Base-by-base conservation (phyloP, 495 filamentous ascomycete species). In the Hyaloscypha hepaticicola region DNA sequence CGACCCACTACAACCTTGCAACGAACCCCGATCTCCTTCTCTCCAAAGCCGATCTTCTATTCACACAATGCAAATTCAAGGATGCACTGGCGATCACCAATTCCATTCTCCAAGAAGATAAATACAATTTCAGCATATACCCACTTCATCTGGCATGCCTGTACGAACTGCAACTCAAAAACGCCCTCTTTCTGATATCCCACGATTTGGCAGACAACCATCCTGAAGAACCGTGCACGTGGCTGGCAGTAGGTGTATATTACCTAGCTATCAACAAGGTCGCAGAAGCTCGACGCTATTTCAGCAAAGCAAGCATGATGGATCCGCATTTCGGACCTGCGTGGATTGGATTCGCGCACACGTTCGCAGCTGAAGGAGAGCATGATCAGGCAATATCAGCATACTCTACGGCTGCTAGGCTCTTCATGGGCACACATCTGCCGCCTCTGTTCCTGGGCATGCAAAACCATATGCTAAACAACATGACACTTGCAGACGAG, bases 311-410 rank as follows among this genome's bases (percentile, higher is more conserved):
- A 14, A 93, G 88, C 67, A 89, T 97, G 82, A 90, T 99, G 85
- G 93, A 99, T 72, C 91, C 95, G 29, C 95, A 98, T 77, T 98
- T 96, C 69, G 96, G 95, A 5, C 91, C 96, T 5, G 95, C 95
- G 45, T 99, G 95, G 95, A 98, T 99, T 65, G 95, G 95, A 9
- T 99, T 99, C 76, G 95, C 95, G 25, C 95, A 99, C 78, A 99
- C 96, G 0, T 99, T 99, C 73, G 96, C 95, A n/a, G 94, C 94
- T n/a, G 95, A 99, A 76, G 95, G 96, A 60, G 95, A 99, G 76
- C 93, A 98, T 76, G 95, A 99, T 73, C 95, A 99, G 77, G 95
- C 95, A 58, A 96, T 99, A 66, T 93, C 94, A 19, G 95, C 96
- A 7, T 99, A 99, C 80, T 95, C 90, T 41, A 99, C 95, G 16